Conservation (phyloP, 352 stramenopile genomes). For the Globisporangium echinulatum region DNA sequence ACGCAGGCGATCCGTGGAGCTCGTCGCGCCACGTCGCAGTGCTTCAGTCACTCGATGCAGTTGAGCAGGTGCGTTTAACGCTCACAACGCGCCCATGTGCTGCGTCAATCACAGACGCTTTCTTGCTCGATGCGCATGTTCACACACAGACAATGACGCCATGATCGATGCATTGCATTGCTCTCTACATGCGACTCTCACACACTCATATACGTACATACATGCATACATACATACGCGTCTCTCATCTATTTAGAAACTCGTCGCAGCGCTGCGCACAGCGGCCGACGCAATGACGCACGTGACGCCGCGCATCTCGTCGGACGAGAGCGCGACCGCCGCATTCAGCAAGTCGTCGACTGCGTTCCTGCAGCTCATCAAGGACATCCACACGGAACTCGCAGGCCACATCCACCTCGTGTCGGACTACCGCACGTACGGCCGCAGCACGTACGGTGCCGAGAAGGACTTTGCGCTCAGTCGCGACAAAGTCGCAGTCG, state of each 20-base stretch:
- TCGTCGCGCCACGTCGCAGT: constrained; percentile 67
- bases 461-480: constrained; percentile 77
- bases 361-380: constrained; percentile 83
- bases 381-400: constrained; percentile 79
- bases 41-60: constrained; percentile 62
- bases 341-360: constrained; percentile 74
- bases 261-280: constrained; percentile 66
- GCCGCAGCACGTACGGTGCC: constrained; percentile 75
- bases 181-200: neutral
- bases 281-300: constrained; percentile 62
- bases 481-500: constrained; percentile 72
- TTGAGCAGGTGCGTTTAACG: constrained; percentile 53
- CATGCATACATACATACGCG: no score
- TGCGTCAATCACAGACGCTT: neutral
- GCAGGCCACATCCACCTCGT: constrained; percentile 81
- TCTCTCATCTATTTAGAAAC: constrained; percentile 41
- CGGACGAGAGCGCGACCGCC: constrained; percentile 57
- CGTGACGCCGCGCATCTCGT: constrained; percentile 51
- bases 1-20: constrained; percentile 58
- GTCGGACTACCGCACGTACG: constrained; percentile 79
- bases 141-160: neutral
- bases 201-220: neutral
- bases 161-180: neutral
- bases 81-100: neutral
- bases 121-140: neutral